Percentiles rank a stretch among this genome's conserved stretches.
These are phyloP conservation scores for Kockiozyma suomiensis DNA, from an alignment of 805 yeast species.

Conservation along the genomic window DNA sequence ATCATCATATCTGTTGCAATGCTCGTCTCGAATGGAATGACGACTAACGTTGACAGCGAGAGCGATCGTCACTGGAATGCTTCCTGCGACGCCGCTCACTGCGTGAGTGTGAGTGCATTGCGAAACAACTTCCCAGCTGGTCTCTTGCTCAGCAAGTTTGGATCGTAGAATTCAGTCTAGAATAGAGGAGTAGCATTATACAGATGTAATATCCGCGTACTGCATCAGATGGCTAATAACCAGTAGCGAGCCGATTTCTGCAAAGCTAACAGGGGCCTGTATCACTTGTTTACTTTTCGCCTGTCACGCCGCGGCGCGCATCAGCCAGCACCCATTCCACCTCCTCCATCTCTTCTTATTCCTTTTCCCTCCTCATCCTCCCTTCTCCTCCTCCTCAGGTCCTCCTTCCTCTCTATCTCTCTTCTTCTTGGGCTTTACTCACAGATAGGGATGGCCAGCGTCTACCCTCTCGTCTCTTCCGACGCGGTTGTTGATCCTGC, in stretches of 20 bases:
- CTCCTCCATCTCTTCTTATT: neutral
- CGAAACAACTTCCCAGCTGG: neutral
- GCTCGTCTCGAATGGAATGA: neutral
- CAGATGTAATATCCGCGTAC: too few relatives aligned
- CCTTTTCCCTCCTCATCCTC: neutral
- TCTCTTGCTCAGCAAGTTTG: too few relatives aligned
- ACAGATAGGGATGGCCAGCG: conserved; percentile 1
- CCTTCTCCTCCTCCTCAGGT: neutral
- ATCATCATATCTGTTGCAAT: neutral
- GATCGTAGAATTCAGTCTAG: too few relatives aligned
- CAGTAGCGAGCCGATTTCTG: conserved; percentile 1
- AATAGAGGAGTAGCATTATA: too few relatives aligned
- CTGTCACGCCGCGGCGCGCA: conserved; percentile 12
- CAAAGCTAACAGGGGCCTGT: conserved; percentile 6
- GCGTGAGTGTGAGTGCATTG: neutral
- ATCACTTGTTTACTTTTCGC: conserved; percentile 12
- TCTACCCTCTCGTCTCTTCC: conserved; percentile 20
- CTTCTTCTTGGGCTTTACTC: neutral
- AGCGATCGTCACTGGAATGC: neutral
- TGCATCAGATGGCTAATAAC: neutral
- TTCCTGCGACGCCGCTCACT: neutral
- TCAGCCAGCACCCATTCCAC: neutral
- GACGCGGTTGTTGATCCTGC: conserved; percentile 7
- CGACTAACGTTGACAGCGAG: neutral
- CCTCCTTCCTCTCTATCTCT: neutral